phyloP scores from a whole-genome alignment of 2,329 filamentous ascomycete genomes.

The Ophiostoma quercus region DNA sequence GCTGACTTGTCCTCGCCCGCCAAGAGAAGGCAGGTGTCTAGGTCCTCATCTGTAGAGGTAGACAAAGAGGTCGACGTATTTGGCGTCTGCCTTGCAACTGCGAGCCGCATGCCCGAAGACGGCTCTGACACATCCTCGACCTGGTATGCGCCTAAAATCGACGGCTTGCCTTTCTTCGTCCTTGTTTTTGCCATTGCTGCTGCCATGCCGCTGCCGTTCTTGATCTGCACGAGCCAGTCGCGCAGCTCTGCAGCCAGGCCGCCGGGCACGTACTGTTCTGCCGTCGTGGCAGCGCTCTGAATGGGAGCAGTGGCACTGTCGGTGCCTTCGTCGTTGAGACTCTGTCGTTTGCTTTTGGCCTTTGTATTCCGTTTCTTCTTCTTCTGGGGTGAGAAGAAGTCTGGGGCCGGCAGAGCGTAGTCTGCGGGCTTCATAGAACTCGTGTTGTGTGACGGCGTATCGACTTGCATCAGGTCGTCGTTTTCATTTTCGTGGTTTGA shows the following conservation, averaged over 20 bases:
- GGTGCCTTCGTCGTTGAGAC: not conserved
- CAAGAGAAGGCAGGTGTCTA: constrained; percentile 26
- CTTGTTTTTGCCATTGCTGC: not conserved
- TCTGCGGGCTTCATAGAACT: not conserved
- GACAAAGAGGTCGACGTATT: not conserved
- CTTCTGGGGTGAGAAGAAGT: constrained; percentile 30
- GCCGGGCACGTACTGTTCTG: constrained; percentile 35
- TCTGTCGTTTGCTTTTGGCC: not conserved
- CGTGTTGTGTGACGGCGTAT: not conserved
- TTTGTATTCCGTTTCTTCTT: constrained; percentile 8
- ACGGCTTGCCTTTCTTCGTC: not conserved
- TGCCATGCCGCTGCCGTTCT: constrained; percentile 32
- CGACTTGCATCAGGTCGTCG: not conserved
- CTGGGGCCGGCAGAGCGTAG: constrained; percentile 20
- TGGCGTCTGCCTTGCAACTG: not conserved
- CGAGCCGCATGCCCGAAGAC: not conserved
- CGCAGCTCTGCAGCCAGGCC: constrained; percentile 41
- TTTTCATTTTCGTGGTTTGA: not conserved
- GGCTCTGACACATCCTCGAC: not conserved
- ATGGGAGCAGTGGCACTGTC: not conserved
- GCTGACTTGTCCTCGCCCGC: constrained; percentile 28
- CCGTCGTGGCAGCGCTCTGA: not conserved
- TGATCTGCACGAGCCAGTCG: constrained; percentile 43
- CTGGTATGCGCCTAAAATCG: not conserved
- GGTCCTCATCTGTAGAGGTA: not conserved